Conservation (phyloP, 2,329 filamentous ascomycete genomes). For the Tolypocladium album region DNA sequence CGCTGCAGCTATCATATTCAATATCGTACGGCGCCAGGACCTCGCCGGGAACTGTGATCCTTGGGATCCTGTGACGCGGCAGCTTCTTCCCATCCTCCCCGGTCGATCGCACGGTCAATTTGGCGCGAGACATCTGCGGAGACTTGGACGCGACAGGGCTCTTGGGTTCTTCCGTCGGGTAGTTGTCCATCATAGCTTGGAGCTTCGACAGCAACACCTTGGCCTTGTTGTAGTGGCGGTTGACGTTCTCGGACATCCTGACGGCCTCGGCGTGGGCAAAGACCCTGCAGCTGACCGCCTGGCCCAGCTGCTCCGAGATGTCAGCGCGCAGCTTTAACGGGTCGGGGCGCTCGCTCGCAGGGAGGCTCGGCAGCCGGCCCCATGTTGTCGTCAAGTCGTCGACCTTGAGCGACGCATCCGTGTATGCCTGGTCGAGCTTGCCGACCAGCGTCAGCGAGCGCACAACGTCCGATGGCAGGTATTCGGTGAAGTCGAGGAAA, state of each 20-base stretch:
- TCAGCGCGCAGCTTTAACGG: slow-evolving; percentile 43
- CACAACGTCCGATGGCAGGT: slow-evolving; percentile 55
- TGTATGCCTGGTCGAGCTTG: slow-evolving; percentile 49
- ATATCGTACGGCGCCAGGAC: slow-evolving; percentile 56
- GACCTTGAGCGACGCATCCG: slow-evolving; percentile 42
- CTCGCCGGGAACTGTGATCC: slow-evolving; percentile 56
- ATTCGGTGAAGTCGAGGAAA: slow-evolving; percentile 61
- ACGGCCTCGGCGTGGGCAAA: slow-evolving; percentile 51
- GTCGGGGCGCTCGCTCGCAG: slow-evolving; percentile 34
- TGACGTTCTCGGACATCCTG: slow-evolving; percentile 53
- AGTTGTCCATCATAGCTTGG: slow-evolving; percentile 49
- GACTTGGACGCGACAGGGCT: slow-evolving; percentile 42
- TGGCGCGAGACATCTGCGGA: slow-evolving; percentile 39
- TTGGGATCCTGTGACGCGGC: slow-evolving; percentile 36
- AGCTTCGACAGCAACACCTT: slow-evolving; percentile 49
- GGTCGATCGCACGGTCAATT: slow-evolving; percentile 31
- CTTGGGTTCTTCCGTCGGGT: slow-evolving; percentile 42
- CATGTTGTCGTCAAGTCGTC: slow-evolving; percentile 47
- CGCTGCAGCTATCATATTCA: slow-evolving; percentile 48
- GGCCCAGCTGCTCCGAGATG: slow-evolving; percentile 47
- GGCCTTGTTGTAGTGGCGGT: slow-evolving; percentile 49
- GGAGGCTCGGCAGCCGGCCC: slow-evolving; percentile 40
- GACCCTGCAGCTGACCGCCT: slow-evolving; percentile 43
- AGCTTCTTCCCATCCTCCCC: slow-evolving; percentile 35
- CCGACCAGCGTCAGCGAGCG: slow-evolving; percentile 56